Conservation (phyloP, 2,329 filamentous ascomycete species). For the Aureobasidium sp. region DNA sequence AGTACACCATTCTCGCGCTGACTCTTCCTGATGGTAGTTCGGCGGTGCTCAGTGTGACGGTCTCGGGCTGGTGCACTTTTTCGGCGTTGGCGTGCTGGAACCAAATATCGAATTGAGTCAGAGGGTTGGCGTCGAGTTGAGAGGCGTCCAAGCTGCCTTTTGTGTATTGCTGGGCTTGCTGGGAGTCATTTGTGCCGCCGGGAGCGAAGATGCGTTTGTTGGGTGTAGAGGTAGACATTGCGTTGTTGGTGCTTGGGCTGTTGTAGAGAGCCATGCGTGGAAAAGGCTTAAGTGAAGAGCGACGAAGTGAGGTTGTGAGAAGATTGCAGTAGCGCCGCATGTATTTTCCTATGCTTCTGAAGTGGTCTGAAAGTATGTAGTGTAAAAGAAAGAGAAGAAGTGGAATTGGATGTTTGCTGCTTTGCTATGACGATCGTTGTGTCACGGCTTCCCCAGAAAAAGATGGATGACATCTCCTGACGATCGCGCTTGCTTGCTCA, state of each 20-base stretch:
- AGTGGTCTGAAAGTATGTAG: neutral
- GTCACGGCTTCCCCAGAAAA: conserved; percentile 8
- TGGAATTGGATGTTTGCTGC: neutral
- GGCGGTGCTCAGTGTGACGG: conserved; percentile 81
- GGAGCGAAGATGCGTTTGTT: conserved; percentile 53
- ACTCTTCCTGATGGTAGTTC: conserved; percentile 76
- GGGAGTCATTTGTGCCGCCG: conserved; percentile 49
- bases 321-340: neutral
- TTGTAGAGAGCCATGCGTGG: conserved; percentile 11
- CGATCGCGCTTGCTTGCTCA: neutral
- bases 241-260: neutral
- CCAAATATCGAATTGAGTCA: conserved; percentile 84
- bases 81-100: conserved; percentile 64
- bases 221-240: conserved; percentile 7
- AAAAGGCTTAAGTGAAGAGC: neutral
- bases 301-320: neutral
- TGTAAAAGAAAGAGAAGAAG: neutral
- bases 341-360: neutral
- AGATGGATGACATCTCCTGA: conserved; percentile 1
- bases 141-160: conserved; percentile 53
- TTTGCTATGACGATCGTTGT: conserved; percentile 10
- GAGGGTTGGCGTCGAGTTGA: conserved; percentile 59
- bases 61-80: conserved; percentile 70
- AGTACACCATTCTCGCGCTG: conserved; percentile 78
- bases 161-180: conserved; percentile 71